Evolutionary conservation across 2,329 filamentous ascomycete species (phyloP).

Genomic region (Hirsutella rhossiliensis): DNA sequence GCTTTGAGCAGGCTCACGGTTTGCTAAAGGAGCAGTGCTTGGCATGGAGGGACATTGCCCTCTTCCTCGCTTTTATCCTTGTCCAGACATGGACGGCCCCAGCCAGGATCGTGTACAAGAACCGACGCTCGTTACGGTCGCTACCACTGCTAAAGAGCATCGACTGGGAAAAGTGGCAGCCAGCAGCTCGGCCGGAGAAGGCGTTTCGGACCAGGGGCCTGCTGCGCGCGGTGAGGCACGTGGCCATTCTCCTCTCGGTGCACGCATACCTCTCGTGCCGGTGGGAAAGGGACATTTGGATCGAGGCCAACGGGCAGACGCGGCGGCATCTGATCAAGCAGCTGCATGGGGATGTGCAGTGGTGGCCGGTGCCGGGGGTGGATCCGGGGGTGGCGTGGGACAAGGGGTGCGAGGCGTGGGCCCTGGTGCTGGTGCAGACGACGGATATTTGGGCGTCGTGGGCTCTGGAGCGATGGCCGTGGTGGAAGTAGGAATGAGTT

Average conservation of each 20-base stretch:
- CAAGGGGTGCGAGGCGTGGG: background rate
- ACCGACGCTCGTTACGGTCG: no score
- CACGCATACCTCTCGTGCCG: constrained; percentile 8
- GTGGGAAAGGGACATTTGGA: constrained; percentile 16
- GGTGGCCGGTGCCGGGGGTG: constrained; percentile 4
- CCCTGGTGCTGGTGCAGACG: background rate
- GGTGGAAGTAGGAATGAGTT: background rate
- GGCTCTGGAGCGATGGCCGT: background rate
- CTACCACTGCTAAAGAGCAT: no score
- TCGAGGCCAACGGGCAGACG: constrained; percentile 17
- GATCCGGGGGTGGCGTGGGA: background rate
- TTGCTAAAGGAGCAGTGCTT: background rate
- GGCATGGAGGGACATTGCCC: background rate
- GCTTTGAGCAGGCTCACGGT: no score
- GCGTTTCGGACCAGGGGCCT: background rate
- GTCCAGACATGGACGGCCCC: no score
- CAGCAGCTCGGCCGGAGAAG: background rate
- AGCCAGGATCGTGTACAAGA: no score
- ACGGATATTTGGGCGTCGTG: background rate
- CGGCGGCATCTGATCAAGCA: constrained; percentile 13
- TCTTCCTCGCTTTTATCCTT: background rate
- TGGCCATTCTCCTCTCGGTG: constrained; percentile 5
- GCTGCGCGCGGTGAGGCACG: constrained; percentile 2
- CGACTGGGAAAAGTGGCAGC: no score
- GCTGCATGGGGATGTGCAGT: constrained; percentile 1